Base-by-base conservation (phyloP, 441 rosid genomes). In the Populus hybrid region DNA sequence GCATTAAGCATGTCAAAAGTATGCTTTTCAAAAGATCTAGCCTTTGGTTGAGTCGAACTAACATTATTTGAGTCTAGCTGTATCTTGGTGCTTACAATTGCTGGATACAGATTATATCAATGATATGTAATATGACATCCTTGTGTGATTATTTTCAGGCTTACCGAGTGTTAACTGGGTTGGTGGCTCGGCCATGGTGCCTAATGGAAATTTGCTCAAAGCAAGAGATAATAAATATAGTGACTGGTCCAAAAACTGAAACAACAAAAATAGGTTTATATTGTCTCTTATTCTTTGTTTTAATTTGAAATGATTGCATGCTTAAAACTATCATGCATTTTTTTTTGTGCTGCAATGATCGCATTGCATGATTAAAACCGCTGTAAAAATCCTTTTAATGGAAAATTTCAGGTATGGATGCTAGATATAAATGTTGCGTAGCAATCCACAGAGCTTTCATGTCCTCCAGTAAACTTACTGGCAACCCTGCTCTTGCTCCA, bases 181-280 rank as follows among this genome's bases (percentile, higher is more conserved):
- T 95, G 89, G 98, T 86, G 77, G 86, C 86, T 85, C 86, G 98
- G 79, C 79, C 88, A 72, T 95, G 99, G 99, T 91, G 94, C 80
- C 87, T 92, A 77, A 83, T 87, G 86, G 97, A 93, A 84, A 85
- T 95, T 66, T 88, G 92, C 86, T 83, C 98, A 57, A 92, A 89
- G 83, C 89, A 84, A 74, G 97, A 93, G 83, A 89, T 95, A 38
- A 81, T 93, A 63, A 83, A 86, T 77, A 84, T 77, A 32, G 87
- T 93, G 67, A 91, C 91, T 30, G 95, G 89, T 82, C 87, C 97
- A 74, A 76, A 84, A 63, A 80, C 80, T 32, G 99, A 95, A 85
- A 86, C 89, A 68, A 84, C 89, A 66, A 95, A 93, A 87, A 84
- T 87, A 88, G 97, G 99, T 95, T 71, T 75, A 63, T 79, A 10